Base-by-base conservation (phyloP, 345 rosid genomes). In the Eucalyptus pauciflora region DNA sequence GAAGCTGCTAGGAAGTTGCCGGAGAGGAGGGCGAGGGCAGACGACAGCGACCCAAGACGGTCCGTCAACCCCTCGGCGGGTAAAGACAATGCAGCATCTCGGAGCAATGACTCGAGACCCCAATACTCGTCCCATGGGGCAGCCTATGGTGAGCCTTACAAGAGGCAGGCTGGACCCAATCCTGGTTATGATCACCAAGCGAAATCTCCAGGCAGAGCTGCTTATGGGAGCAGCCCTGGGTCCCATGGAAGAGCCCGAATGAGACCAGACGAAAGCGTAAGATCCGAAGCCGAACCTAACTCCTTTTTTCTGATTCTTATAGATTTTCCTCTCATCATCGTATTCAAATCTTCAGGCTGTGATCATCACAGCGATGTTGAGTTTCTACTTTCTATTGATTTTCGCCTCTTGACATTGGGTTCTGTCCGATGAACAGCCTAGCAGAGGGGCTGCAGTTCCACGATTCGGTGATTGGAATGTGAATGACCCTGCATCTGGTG, bases 391-490 rank as follows among this genome's bases (percentile, higher is more conserved):
- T 76, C 48, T 22, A 76, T 76, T 37, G 46, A 37, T 71, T 10
- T 71, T 71, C 2, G 25, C 81, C 81, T 71, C 46, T 71, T 17
- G 41, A 71, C 46, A 12, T 3, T 10, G 46, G 25, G 83, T 37
- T 71, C 13, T 71, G 83, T 71, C 83, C 2, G 46, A 71, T 71
- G 45, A 56, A 33, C 89, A 96, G 98, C 94, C 95, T 50, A 96
- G 94, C 3, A 89, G 90, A 89, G 94, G 96, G 12, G 93, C 96
- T 52, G 97, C 95, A 89, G 97, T 97, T 76, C 99, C 99, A 3
- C 96, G 93, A 90, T 97, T 97, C 46, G 99, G 99, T 4, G 99
- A 94, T 3, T 97, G 99, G 99, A 97, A 97, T 71, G 96, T 94
- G 90, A 96, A 89, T 37, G 94, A 97, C 87, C 96, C 96, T 7